phyloP scores from a whole-genome alignment of 148 eudicot genomes.

The Vaccinium vitisidaea region DNA sequence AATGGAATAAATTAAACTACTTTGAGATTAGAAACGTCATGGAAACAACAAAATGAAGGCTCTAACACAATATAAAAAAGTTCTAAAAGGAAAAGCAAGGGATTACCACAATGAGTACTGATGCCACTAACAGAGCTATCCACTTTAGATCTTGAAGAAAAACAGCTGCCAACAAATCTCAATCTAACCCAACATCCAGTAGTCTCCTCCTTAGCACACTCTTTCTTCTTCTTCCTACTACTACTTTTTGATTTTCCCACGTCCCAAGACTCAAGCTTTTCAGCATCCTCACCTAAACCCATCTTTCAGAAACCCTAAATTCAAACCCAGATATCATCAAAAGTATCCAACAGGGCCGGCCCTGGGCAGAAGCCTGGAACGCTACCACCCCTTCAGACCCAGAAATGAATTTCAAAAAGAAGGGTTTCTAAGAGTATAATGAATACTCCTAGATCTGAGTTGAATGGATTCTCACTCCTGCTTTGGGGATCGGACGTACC shows the following conservation, averaged over 20 bases:
- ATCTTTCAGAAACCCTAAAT: slow-evolving; percentile 43
- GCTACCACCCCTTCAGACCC: slow-evolving; percentile 10
- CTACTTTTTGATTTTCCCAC: slow-evolving; percentile 56
- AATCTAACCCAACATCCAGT: slow-evolving; percentile 90
- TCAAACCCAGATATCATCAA: slow-evolving; percentile 42
- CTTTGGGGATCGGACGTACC: background rate
- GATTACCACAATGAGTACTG: slow-evolving; percentile 57
- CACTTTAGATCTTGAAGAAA: slow-evolving; percentile 95
- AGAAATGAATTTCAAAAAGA: slow-evolving; percentile 6
- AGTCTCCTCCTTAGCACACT: slow-evolving; percentile 35
- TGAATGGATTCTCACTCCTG: slow-evolving; percentile 1
- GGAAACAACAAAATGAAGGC: too few species aligned
- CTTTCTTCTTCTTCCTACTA: slow-evolving; percentile 33
- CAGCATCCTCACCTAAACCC: slow-evolving; percentile 58
- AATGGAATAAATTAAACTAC: slow-evolving; percentile 5
- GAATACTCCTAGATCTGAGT: background rate
- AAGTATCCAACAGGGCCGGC: slow-evolving; percentile 7
- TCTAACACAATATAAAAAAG: background rate
- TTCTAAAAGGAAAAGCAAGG: slow-evolving; percentile 14
- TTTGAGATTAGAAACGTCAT: too few species aligned
- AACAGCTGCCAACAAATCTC: slow-evolving; percentile 74
- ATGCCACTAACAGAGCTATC: slow-evolving; percentile 80
- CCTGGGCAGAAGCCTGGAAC: background rate
- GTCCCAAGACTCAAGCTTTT: slow-evolving; percentile 56
- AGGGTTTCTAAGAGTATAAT: background rate